phyloP scores from a whole-genome alignment of 306 rosid genomes.

The Delonix regia region DNA sequence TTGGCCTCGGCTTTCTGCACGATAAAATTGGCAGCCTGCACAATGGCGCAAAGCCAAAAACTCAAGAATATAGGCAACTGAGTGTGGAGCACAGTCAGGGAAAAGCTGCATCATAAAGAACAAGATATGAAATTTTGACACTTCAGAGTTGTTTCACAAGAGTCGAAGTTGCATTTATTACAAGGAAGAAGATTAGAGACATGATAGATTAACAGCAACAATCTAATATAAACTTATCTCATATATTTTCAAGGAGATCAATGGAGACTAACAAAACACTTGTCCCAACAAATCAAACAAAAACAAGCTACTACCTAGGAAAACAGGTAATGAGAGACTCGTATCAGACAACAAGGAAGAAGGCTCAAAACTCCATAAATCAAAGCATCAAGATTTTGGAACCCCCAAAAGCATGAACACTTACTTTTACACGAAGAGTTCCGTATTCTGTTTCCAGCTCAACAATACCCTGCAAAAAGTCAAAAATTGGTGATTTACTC shows the following conservation, averaged over 20 bases:
- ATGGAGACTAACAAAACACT: too few relatives aligned
- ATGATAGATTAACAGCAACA: not conserved
- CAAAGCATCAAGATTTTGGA: conserved; percentile 33
- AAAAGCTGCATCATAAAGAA: conserved; percentile 70
- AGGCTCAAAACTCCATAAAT: not conserved
- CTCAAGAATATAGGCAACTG: conserved; percentile 80
- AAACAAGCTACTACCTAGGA: not conserved
- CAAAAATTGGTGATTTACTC: not conserved
- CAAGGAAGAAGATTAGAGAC: not conserved
- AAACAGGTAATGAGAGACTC: not conserved
- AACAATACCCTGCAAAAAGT: conserved; percentile 71
- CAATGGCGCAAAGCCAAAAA: conserved; percentile 76
- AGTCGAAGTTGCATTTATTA: not conserved
- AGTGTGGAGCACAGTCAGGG: conserved; percentile 88
- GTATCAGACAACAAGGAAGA: not conserved
- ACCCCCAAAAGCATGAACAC: conserved; percentile 25
- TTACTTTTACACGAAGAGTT: conserved; percentile 85
- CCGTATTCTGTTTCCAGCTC: conserved; percentile 76
- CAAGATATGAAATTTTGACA: not conserved
- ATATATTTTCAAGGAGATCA: not conserved
- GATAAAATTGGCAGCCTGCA: conserved; percentile 94
- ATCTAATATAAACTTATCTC: not conserved
- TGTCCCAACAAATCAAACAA: not conserved
- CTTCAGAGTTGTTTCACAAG: not conserved
- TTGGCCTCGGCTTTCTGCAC: conserved; percentile 81